phyloP scores from a whole-genome alignment of 106 monocot genomes.

The Acorus gramineus region DNA sequence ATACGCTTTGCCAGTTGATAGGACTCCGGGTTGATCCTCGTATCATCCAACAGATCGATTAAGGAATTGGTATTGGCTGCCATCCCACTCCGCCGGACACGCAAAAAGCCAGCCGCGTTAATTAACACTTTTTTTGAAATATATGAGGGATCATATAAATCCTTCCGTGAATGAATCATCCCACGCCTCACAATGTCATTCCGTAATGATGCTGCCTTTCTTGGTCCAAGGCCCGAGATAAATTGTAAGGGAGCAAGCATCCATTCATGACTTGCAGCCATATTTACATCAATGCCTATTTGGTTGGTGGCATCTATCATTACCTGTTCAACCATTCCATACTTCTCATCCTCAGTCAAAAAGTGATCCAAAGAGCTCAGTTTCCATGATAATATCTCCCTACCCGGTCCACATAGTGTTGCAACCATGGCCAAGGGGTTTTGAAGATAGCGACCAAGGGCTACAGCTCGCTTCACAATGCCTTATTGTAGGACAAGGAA shows the following conservation, averaged over 20 bases:
- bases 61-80: slow-evolving; percentile 55
- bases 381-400: slow-evolving; percentile 97
- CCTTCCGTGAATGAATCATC: slow-evolving; percentile 66
- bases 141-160: slow-evolving; percentile 17
- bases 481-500: slow-evolving; percentile 24
- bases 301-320: slow-evolving; percentile 98
- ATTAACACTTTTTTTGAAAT: slow-evolving; percentile 72
- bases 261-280: slow-evolving; percentile 96
- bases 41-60: slow-evolving; percentile 88
- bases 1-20: slow-evolving; percentile 77
- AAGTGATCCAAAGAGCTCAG: slow-evolving; percentile 69
- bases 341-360: slow-evolving; percentile 84
- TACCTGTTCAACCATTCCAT: slow-evolving; percentile 86
- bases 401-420: slow-evolving; percentile 85
- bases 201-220: slow-evolving; percentile 80
- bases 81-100: slow-evolving; percentile 71
- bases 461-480: slow-evolving; percentile 91
- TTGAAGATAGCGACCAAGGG: slow-evolving; percentile 82
- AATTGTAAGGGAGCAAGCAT: slow-evolving; percentile 88
- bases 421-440: slow-evolving; percentile 98
- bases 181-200: slow-evolving; percentile 72
- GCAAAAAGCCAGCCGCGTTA: slow-evolving; percentile 73
- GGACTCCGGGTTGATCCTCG: slow-evolving; percentile 97
- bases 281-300: slow-evolving; percentile 81
- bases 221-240: slow-evolving; percentile 82